These are phyloP conservation scores for Fusarium haematococcum DNA, from an alignment of 2,329 filamentous ascomycete species.

Conservation along the genomic window DNA sequence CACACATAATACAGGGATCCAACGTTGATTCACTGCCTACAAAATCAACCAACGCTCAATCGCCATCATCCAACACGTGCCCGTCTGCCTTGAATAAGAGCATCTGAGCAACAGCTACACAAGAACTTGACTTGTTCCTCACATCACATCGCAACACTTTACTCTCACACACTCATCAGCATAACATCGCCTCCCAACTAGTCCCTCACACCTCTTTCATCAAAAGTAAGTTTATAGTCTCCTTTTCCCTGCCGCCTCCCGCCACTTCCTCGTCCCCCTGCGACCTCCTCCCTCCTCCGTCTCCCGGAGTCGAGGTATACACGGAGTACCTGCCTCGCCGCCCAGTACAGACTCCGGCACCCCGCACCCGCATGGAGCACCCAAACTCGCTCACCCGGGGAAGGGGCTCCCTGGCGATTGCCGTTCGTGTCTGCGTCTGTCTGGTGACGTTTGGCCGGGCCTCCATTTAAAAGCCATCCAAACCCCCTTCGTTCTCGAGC, in stretches of 20 bases:
- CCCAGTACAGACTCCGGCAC: slow-evolving; percentile 9
- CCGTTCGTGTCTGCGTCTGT: neutral
- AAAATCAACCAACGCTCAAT: neutral
- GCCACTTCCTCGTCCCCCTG: neutral
- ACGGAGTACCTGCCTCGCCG: slow-evolving; percentile 32
- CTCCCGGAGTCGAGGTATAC: slow-evolving; percentile 16
- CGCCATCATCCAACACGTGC: slow-evolving; percentile 2
- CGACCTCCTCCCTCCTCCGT: slow-evolving; percentile 14
- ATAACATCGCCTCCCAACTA: slow-evolving; percentile 1
- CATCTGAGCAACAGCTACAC: slow-evolving; percentile 8
- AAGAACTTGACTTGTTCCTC: neutral
- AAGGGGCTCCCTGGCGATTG: slow-evolving; percentile 19
- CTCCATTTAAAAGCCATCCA: slow-evolving; percentile 41
- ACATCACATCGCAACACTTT: slow-evolving; percentile 12
- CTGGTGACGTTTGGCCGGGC: slow-evolving; percentile 41
- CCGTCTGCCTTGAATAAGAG: slow-evolving; percentile 5
- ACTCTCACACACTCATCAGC: neutral
- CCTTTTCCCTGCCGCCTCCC: slow-evolving; percentile 1
- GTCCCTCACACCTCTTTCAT: slow-evolving; percentile 4
- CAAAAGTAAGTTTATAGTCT: slow-evolving; percentile 33
- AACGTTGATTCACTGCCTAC: neutral
- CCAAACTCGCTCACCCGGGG: slow-evolving; percentile 12
- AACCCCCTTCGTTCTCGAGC: slow-evolving; percentile 20
- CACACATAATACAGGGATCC: neutral
- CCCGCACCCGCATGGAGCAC: slow-evolving; percentile 24